Percentiles rank a stretch among this genome's conserved stretches.
Conservation (phyloP, 331 rosid genomes). For the Dryas integrifolia region DNA sequence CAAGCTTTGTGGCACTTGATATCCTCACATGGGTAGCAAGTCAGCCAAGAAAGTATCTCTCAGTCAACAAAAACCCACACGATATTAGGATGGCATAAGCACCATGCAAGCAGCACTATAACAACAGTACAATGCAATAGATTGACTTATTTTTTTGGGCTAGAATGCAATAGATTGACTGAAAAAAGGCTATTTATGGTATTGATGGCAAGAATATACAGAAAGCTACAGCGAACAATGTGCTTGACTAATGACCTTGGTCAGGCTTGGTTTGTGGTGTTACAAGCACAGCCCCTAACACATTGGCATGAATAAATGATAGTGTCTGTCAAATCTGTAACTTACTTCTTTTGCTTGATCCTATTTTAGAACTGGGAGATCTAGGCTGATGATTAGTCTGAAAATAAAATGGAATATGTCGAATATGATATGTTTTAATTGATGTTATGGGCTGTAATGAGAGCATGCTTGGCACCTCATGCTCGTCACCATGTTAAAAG, state of each 20-base stretch:
- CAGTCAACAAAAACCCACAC: background rate
- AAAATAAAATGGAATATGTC: no score
- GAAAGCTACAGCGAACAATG: background rate
- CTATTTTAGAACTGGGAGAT: background rate
- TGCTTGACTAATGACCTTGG: background rate
- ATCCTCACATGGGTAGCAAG: background rate
- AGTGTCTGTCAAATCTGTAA: background rate
- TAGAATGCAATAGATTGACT: background rate
- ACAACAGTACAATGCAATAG: background rate
- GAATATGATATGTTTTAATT: background rate
- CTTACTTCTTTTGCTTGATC: background rate
- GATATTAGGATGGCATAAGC: background rate
- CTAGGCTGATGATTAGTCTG: background rate
- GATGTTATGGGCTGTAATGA: background rate
- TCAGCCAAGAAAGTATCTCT: background rate
- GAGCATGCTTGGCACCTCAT: background rate
- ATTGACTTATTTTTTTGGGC: background rate
- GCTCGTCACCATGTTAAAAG: background rate
- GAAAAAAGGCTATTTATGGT: no score
- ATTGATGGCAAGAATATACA: background rate
- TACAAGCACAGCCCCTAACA: background rate
- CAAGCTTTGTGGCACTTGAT: background rate
- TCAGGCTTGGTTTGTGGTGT: background rate
- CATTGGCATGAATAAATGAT: background rate
- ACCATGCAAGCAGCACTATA: background rate